Base-by-base conservation (phyloP, 176 grass and related monocot genomes). In the Tillandsia leiboldiana region DNA sequence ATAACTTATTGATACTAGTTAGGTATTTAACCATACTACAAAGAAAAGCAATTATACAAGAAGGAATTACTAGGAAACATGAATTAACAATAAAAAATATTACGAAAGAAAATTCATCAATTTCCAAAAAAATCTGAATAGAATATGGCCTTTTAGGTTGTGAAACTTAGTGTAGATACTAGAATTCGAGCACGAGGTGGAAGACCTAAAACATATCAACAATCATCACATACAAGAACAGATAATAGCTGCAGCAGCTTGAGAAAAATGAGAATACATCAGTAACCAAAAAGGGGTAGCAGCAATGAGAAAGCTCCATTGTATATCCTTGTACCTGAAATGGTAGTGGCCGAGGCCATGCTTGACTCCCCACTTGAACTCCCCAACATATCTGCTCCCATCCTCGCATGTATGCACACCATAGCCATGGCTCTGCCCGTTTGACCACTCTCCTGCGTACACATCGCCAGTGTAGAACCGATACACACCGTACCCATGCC, bases 341-440 rank as follows among this genome's bases (percentile, higher is more conserved):
- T 97, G 93, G 82, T 97, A 97, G 83, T 93, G 89, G 0, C 94
- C 94, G 1, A 93, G 89, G 28, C 94, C 94, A 70, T 99, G 90
- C 73, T 99, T 99, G 28, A 93, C 90, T 10, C 94, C 94, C 78
- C 89, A 90, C 80, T 99, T 99, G 87, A 99, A 99, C 80, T 93
- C 94, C 10, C 94, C 94, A 1, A 93, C 83, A 61, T 93, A 99
- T 13, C 94, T 77, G 80, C 94, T 99, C 26, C 90, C 94, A 50
- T 99, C 94, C 67, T 99, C 94, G 64, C 94, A 99, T 51, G 94
- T 99, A 75, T 99, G 94, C 69, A 90, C 83, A 3, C 94, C 94
- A 29, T 79, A 83, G 2, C 94, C 94, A 77, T 99, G 94, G 84
- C 90, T 90, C 75, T 99, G 94, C 18, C 94, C 94, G 22, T 93